Base-by-base conservation (phyloP, 225 moss, liverwort and hornwort species). In the Bryoerythrophyllum caledonicum region DNA sequence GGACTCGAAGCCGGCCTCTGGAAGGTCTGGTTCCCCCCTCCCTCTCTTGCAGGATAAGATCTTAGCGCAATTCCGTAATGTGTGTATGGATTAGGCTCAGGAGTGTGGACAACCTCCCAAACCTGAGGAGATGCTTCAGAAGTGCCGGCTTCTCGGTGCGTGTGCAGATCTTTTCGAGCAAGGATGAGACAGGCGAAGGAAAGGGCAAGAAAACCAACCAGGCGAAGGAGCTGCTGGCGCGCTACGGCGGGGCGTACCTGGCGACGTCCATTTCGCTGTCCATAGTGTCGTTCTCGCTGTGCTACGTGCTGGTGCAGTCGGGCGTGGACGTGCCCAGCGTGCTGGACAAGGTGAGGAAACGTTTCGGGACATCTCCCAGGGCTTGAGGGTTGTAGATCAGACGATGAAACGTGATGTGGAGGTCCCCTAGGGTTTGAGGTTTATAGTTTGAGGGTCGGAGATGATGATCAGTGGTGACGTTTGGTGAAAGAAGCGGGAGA, bases 1-100 rank as follows among this genome's bases (percentile, higher is more conserved):
- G 99, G 99, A 54, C 85, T 99, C 32, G 99, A 99, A 87, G 95
- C 95, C 28, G 95, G 99, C 38, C 93, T 99, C 7, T 99, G 93
- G 99, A 91, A 95, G 90, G 97, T 97, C 55, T 66, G 46, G 21
- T 67, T 28, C 12, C 49, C 16, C 3, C 19, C 17, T n/a, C 49
- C 1, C 19, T 21, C 27, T 35, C 7, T 30, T 54, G 35, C 10
- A 3, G 37, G 21, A 60, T n/a, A n/a, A n/a, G n/a, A n/a, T n/a
- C n/a, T n/a, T 56, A 46, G 78, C 62, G 73, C 54, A 55, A 24
- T 74, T 43, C 40, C 41, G 71, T 40, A 60, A 55, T 77, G 44
- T 32, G 56, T 37, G 19, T 52, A 32, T 23, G 51, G 56, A 73
- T 34, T 67, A 10, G 28, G 59, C 26, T 19, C 26, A 26, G 37